phyloP scores from a whole-genome alignment of 768 basidiomycete species.

The Cytidiella melzeri region DNA sequence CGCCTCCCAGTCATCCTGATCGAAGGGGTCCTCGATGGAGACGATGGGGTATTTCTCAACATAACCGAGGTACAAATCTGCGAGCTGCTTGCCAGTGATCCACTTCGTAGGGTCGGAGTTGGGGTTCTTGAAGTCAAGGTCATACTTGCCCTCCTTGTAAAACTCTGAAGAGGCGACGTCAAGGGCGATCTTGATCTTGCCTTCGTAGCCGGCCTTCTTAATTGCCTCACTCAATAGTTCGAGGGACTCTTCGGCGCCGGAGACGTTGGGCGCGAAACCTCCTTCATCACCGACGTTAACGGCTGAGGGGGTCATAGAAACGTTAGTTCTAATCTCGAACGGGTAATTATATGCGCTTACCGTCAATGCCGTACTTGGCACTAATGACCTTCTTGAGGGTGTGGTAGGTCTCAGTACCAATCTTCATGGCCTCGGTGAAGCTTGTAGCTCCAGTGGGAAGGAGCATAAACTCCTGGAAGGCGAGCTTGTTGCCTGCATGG shows the following conservation, averaged over 20 bases:
- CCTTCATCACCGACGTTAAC: constrained; percentile 99
- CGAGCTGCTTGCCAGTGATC: constrained; percentile 90
- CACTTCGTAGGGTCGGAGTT: constrained; percentile 97
- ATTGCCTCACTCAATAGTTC: constrained; percentile 95
- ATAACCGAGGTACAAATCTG: constrained; percentile 82
- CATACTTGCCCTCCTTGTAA: constrained; percentile 99
- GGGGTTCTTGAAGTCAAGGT: constrained; percentile 98
- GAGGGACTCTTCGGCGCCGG: constrained; percentile 94
- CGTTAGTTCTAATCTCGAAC: constrained; percentile 10
- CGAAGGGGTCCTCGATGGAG: constrained; percentile 97
- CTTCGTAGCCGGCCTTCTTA: constrained; percentile 96
- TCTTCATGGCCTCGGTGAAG: constrained; percentile 98
- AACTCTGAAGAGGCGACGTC: constrained; percentile 99
- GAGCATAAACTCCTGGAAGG: constrained; percentile 99
- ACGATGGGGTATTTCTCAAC: constrained; percentile 93
- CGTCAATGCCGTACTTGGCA: constrained; percentile 98
- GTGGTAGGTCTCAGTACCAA: constrained; percentile 97
- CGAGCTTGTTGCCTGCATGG: constrained; percentile 98
- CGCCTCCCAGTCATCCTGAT: constrained; percentile 99
- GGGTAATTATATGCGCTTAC: constrained; percentile 36
- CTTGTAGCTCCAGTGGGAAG: constrained; percentile 87
- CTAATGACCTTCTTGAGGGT: constrained; percentile 98
- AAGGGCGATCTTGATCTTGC: constrained; percentile 97
- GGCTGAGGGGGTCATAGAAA: constrained; percentile 40
- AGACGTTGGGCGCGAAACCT: constrained; percentile 98